Evolutionary conservation across 2,329 filamentous ascomycete genomes (phyloP).

Genomic region (Fusarium duplospermum): DNA sequence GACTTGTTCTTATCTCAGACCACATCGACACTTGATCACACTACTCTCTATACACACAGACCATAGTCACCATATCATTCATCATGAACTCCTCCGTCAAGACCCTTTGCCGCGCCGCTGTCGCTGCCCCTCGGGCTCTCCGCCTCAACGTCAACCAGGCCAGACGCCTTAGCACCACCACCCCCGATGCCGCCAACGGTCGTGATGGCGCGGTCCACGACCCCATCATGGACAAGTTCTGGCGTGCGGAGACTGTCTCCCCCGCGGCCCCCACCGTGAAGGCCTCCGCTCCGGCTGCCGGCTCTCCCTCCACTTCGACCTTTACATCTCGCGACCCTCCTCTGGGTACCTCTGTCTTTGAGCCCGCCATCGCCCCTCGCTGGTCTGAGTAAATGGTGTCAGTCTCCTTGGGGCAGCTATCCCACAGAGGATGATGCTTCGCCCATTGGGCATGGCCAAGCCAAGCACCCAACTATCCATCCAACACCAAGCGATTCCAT

Average conservation of each 20-base stretch:
- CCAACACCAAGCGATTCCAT: neutral
- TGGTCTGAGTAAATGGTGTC: slow-evolving; percentile 25
- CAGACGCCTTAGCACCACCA: slow-evolving; percentile 31
- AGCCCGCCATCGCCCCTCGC: slow-evolving; percentile 35
- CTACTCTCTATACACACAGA: neutral
- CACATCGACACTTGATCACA: neutral
- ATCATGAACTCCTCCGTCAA: slow-evolving; percentile 39
- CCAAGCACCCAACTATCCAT: neutral
- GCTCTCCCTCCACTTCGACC: slow-evolving; percentile 6
- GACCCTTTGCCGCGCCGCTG: slow-evolving; percentile 32
- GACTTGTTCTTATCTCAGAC: neutral
- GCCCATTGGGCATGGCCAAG: neutral
- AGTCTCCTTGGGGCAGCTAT: neutral
- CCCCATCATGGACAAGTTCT: slow-evolving; percentile 41
- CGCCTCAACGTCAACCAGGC: slow-evolving; percentile 24
- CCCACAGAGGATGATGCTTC: neutral
- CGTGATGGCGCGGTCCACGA: slow-evolving; percentile 34
- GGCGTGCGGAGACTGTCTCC: slow-evolving; percentile 14
- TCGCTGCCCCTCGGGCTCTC: slow-evolving; percentile 21
- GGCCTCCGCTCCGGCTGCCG: neutral
- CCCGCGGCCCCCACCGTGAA: slow-evolving; percentile 12
- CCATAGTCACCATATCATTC: neutral
- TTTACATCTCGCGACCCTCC: slow-evolving; percentile 35
- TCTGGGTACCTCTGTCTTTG: slow-evolving; percentile 36
- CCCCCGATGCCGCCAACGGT: slow-evolving; percentile 17